Conservation (phyloP, 2,329 filamentous ascomycete genomes). For the Diaporthe vexans region DNA sequence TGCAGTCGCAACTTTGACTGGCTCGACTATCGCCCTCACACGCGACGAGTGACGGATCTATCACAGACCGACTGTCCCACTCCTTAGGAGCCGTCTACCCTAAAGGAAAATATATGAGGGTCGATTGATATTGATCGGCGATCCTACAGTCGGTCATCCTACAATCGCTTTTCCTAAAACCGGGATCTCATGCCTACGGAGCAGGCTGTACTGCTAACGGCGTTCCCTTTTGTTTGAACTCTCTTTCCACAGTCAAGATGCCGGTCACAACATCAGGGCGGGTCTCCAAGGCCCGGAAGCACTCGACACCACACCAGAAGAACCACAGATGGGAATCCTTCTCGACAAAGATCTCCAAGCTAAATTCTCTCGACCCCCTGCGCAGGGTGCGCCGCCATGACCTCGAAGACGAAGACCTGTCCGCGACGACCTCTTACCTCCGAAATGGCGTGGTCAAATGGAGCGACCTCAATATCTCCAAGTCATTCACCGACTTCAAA, state of each 20-base stretch:
- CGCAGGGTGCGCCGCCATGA: slow-evolving; percentile 89
- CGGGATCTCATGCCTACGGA: not conserved
- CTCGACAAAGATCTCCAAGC: slow-evolving; percentile 87
- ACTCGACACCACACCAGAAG: slow-evolving; percentile 80
- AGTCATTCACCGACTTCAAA: slow-evolving; percentile 82
- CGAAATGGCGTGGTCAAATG: slow-evolving; percentile 86
- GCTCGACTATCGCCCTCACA: not conserved
- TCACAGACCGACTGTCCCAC: not conserved
- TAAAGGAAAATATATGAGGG: not conserved
- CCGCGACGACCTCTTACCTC: slow-evolving; percentile 88
- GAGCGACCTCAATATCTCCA: slow-evolving; percentile 91
- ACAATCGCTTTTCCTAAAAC: not conserved
- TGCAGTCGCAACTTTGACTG: not conserved
- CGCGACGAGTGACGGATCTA: not conserved
- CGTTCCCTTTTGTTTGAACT: not conserved
- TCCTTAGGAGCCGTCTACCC: not conserved
- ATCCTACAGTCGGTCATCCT: not conserved
- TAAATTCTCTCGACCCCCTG: slow-evolving; percentile 91
- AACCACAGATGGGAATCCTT: slow-evolving; percentile 94
- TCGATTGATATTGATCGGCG: not conserved
- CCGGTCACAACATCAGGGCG: slow-evolving; percentile 74
- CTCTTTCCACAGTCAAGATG: slow-evolving; percentile 62
- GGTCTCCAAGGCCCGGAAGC: slow-evolving; percentile 78
- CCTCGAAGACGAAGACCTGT: slow-evolving; percentile 83
- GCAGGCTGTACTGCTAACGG: not conserved